Conservation (phyloP, 2,329 filamentous ascomycete species). For the Claviceps sp. region DNA sequence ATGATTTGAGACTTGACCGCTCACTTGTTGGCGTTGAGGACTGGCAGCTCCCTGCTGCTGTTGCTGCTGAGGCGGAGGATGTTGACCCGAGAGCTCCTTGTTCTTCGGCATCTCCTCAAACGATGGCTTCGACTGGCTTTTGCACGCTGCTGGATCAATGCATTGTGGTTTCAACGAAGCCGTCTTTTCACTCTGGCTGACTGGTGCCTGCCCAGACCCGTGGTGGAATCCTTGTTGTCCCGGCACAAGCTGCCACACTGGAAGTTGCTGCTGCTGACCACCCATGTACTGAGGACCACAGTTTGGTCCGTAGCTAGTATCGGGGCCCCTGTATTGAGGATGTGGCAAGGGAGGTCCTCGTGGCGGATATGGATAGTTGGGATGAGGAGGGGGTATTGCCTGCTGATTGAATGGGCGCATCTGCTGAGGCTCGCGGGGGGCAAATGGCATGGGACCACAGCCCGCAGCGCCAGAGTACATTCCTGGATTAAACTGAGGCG, state of each 20-base stretch:
- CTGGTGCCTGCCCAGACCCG: background rate
- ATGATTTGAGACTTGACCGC: background rate
- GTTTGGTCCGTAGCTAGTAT: background rate
- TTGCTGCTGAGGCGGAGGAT: background rate
- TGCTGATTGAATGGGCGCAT: background rate
- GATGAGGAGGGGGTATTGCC: background rate
- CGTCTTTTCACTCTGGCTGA: background rate
- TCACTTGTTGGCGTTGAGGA: constrained; percentile 6
- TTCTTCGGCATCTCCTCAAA: constrained; percentile 14
- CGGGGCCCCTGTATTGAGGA: background rate
- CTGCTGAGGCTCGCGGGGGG: constrained; percentile 1
- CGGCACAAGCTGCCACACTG: background rate
- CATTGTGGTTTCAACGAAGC: background rate
- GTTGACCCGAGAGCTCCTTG: background rate
- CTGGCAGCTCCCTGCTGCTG: background rate
- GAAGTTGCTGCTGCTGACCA: background rate
- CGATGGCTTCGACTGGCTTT: constrained; percentile 16
- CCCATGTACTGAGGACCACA: background rate
- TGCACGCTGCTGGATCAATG: constrained; percentile 1
- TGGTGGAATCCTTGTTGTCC: constrained; percentile 1
- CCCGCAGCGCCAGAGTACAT: background rate
- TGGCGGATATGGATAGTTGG: background rate
- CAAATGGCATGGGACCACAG: background rate
- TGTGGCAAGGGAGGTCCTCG: background rate
- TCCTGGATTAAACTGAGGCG: background rate